These are phyloP conservation scores for Chara braunii DNA, from an alignment of 139 green algal species.

Conservation along the genomic window DNA sequence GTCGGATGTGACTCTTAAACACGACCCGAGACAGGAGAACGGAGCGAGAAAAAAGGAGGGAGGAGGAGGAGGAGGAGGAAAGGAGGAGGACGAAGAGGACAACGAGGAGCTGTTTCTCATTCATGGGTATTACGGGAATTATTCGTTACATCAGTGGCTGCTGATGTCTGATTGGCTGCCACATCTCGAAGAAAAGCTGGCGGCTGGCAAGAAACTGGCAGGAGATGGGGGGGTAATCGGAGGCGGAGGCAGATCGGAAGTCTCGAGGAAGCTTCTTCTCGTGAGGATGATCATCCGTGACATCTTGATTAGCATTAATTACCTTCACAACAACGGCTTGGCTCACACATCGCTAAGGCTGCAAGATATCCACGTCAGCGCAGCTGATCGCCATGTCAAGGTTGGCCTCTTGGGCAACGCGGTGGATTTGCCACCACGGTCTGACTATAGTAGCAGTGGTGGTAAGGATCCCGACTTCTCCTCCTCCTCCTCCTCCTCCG, in stretches of 20 bases:
- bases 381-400: conserved; percentile 21
- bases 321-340: conserved; percentile 23
- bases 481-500: no score
- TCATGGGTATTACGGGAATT: conserved; percentile 27
- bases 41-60: background rate
- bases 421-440: conserved; percentile 17
- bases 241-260: conserved; percentile 1
- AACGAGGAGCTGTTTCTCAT: conserved; percentile 13
- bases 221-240: conserved; percentile 1
- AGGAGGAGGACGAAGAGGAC: background rate
- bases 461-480: no score
- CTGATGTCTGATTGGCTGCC: conserved; percentile 23
- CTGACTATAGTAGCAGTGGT: no score
- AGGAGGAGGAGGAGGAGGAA: background rate
- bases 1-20: no score
- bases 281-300: conserved; percentile 18
- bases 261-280: conserved; percentile 11
- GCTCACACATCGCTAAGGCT: conserved; percentile 16
- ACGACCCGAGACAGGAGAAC: no score
- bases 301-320: conserved; percentile 27
- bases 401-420: conserved; percentile 18
- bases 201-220: conserved; percentile 4
- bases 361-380: conserved; percentile 20
- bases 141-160: conserved; percentile 31
- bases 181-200: conserved; percentile 1